Base-by-base conservation (phyloP, 2,329 filamentous ascomycete species). In the Shiraia sp. region DNA sequence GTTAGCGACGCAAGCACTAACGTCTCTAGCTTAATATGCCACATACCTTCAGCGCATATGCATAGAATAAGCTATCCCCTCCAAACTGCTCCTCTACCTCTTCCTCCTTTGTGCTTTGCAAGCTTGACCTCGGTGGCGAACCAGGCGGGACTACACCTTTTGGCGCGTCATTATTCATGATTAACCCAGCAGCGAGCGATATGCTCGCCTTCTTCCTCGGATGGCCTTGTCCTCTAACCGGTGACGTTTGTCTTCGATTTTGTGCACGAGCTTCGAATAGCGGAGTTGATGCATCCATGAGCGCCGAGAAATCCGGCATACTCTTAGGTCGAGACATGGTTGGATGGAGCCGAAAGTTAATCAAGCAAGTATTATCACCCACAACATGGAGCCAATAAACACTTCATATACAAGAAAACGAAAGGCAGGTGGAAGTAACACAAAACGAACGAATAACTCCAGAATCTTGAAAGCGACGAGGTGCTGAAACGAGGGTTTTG, bases 161-260 rank as follows among this genome's bases (percentile, higher is more conserved):
- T 10, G 56, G 53, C 35, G 44, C 52, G 26, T 66, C 64, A 23
- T 39, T 48, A 10, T 60, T 59, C 59, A 68, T 66, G 34, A 67
- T 68, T 42, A 68, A 38, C 10, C 65, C 65, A n/a, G 63, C 57
- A 7, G 65, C 65, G 36, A 68, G 57, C 33, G 62, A 66, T 30
- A 68, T 61, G 40, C 56, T 61, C 9, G 57, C 57, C 42, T 61
- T 66, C 52, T 65, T 66, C 24, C 62, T 49, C 16, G 48, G 48
- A 13, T 50, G 34, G 10, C 51, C 53, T 33, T 50, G n/a, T 26
- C 38, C 39, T 43, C 57, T 42, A 10, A 53, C 53, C 10, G 57
- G 57, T 12, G 57, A 60, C 41, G 53, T 49, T 28, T 55, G 45
- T 29, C 52, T 32, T 36, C 55, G 44, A 17, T 47, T 49, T 32